These are phyloP conservation scores for Mariannaea sp. DNA, from an alignment of 2,329 filamentous ascomycete species.

Conservation along the genomic window DNA sequence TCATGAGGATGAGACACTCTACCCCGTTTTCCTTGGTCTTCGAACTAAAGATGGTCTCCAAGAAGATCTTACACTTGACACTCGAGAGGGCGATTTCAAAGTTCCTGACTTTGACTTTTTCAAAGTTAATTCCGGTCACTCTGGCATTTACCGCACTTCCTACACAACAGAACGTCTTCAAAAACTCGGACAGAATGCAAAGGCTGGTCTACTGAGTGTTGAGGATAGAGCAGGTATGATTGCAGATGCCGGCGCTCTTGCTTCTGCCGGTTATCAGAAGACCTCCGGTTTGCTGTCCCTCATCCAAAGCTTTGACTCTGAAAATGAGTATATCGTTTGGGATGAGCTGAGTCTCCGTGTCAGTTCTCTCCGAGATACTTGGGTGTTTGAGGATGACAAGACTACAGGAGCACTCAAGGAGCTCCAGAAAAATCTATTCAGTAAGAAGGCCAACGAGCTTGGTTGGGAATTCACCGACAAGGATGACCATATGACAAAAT, in stretches of 20 bases:
- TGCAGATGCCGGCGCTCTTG: conserved; percentile 86
- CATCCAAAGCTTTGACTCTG: conserved; percentile 80
- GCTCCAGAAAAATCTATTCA: conserved; percentile 80
- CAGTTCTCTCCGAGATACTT: conserved; percentile 78
- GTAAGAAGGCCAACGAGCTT: conserved; percentile 79
- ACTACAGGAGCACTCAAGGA: conserved; percentile 76
- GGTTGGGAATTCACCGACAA: conserved; percentile 86
- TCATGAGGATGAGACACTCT: conserved; percentile 86
- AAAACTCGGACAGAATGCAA: conserved; percentile 87
- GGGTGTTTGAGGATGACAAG: conserved; percentile 76
- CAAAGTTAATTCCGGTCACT: conserved; percentile 96
- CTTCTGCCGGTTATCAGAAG: conserved; percentile 89
- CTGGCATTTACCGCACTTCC: conserved; percentile 87
- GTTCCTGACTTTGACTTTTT: conserved; percentile 84
- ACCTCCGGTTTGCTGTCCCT: conserved; percentile 87
- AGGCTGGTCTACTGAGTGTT: conserved; percentile 70
- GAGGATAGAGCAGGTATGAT: conserved; percentile 96
- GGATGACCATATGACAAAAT: conserved; percentile 88
- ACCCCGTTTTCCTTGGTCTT: conserved; percentile 86
- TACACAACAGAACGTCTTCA: conserved; percentile 82
- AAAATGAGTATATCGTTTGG: conserved; percentile 93
- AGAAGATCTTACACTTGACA: conserved; percentile 65
- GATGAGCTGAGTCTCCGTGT: conserved; percentile 85
- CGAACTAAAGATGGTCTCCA: conserved; percentile 84
- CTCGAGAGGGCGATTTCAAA: conserved; percentile 76